phyloP scores from a whole-genome alignment of 805 yeast genomes.

The Kregervanrija fluxuum region DNA sequence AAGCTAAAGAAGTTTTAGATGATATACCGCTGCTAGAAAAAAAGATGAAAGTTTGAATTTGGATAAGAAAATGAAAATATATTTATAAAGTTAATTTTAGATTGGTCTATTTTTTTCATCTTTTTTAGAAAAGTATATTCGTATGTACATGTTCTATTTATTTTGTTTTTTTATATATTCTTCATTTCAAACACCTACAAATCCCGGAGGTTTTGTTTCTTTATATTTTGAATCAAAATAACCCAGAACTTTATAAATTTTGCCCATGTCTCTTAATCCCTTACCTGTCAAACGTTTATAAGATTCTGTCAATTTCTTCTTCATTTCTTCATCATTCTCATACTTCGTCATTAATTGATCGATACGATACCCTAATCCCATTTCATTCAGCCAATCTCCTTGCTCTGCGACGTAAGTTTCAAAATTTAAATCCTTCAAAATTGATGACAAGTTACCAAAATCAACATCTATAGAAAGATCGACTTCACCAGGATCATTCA shows the following conservation, averaged over 20 bases:
- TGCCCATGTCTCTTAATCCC: conserved; percentile 64
- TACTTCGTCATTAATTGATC: conserved; percentile 42
- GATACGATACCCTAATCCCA: conserved; percentile 70
- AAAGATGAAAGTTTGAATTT: conserved; percentile 1
- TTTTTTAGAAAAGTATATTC: no score
- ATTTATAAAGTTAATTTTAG: no score
- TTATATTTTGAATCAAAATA: conserved; percentile 35
- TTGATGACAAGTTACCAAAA: conserved; percentile 47
- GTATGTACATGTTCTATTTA: no score
- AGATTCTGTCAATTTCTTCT: conserved; percentile 45
- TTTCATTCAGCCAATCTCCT: conserved; percentile 68
- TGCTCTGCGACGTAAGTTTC: conserved; percentile 39
- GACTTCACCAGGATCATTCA: conserved; percentile 67
- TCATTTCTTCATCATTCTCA: conserved; percentile 34
- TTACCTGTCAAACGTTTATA: conserved; percentile 59
- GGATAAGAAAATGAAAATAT: no score
- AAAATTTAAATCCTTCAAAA: conserved; percentile 22
- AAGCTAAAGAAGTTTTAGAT: conserved; percentile 1
- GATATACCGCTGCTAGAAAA: neutral
- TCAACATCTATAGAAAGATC: conserved; percentile 84
- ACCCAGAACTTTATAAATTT: conserved; percentile 64
- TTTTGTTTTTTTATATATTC: no score
- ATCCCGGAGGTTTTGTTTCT: conserved; percentile 44
- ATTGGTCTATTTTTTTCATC: no score
- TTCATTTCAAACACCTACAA: conserved; percentile 28